Evolutionary conservation across 805 yeast genomes (phyloP).

Genomic region (Ogataea paraovalis): DNA sequence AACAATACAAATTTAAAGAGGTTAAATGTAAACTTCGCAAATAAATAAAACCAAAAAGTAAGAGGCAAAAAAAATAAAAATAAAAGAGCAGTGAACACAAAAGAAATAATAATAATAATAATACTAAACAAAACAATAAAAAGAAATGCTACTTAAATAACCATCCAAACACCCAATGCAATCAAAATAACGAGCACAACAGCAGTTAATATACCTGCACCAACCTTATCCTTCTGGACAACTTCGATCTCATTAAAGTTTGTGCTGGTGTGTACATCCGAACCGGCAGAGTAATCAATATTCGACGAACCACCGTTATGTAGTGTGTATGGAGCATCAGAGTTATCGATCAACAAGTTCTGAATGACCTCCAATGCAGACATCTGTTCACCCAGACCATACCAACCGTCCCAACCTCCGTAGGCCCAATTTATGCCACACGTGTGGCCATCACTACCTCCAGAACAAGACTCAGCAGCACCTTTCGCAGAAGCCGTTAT

Average conservation of each 20-base stretch:
- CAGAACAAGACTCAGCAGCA: slow-evolving; percentile 76
- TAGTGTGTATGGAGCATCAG: slow-evolving; percentile 59
- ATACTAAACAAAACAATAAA: too few species aligned
- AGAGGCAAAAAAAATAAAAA: too few species aligned
- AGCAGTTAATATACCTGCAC: slow-evolving; percentile 87
- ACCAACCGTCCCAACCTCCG: slow-evolving; percentile 58
- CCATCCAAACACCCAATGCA: slow-evolving; percentile 79
- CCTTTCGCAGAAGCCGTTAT: slow-evolving; percentile 49
- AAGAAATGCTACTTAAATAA: too few species aligned
- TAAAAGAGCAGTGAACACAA: too few species aligned
- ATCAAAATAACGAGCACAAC: slow-evolving; percentile 55
- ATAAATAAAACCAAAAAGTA: too few species aligned
- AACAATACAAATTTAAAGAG: too few species aligned
- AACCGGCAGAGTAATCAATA: slow-evolving; percentile 51
- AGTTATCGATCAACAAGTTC: slow-evolving; percentile 34
- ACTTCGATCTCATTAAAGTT: slow-evolving; percentile 42
- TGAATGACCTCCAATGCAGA: slow-evolving; percentile 66
- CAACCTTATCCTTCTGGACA: slow-evolving; percentile 67
- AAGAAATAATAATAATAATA: too few species aligned
- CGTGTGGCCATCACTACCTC: slow-evolving; percentile 83
- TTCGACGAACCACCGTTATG: slow-evolving; percentile 64
- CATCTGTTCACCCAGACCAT: slow-evolving; percentile 85
- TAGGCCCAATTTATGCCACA: slow-evolving; percentile 74
- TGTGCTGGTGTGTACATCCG: slow-evolving; percentile 50
- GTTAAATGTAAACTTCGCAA: too few species aligned